Percentiles rank a stretch among this genome's conserved stretches.
phyloP scores from a whole-genome alignment of 1,284 basidiomycete species.

The Microbotryum violaceum region DNA sequence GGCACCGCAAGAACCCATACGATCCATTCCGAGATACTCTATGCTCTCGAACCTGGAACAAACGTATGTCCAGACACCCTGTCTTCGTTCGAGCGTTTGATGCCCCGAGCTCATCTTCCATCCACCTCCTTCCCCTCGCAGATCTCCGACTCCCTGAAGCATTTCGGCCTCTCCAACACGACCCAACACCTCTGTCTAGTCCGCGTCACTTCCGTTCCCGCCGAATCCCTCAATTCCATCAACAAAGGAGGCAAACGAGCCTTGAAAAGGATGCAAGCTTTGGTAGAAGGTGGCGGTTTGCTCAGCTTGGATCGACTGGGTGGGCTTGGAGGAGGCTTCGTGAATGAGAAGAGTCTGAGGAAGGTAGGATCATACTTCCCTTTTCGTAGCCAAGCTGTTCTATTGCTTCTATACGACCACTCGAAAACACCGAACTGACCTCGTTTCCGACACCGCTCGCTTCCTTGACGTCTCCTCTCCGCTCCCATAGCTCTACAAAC shows the following conservation, averaged over 20 bases:
- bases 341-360: slow-evolving; percentile 49
- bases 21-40: slow-evolving; percentile 77
- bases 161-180: slow-evolving; percentile 68
- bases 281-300: slow-evolving; percentile 53
- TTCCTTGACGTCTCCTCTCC: neutral
- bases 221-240: slow-evolving; percentile 36
- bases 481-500: slow-evolving; percentile 59
- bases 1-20: slow-evolving; percentile 61
- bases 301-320: slow-evolving; percentile 39
- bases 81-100: neutral
- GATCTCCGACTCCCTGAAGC: slow-evolving; percentile 77
- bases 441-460: neutral
- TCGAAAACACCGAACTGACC: neutral
- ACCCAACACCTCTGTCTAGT: slow-evolving; percentile 67
- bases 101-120: too few relatives aligned
- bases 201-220: slow-evolving; percentile 47
- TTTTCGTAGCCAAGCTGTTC: neutral
- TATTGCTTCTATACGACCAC: too few relatives aligned
- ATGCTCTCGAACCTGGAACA: slow-evolving; percentile 70
- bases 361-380: slow-evolving; percentile 50
- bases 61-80: slow-evolving; percentile 50
- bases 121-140: slow-evolving; percentile 38
- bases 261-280: slow-evolving; percentile 49
- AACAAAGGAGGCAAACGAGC: slow-evolving; percentile 37
- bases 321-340: slow-evolving; percentile 31